Base-by-base conservation (phyloP, 805 yeast species). In the Metschnikowia henanensis region DNA sequence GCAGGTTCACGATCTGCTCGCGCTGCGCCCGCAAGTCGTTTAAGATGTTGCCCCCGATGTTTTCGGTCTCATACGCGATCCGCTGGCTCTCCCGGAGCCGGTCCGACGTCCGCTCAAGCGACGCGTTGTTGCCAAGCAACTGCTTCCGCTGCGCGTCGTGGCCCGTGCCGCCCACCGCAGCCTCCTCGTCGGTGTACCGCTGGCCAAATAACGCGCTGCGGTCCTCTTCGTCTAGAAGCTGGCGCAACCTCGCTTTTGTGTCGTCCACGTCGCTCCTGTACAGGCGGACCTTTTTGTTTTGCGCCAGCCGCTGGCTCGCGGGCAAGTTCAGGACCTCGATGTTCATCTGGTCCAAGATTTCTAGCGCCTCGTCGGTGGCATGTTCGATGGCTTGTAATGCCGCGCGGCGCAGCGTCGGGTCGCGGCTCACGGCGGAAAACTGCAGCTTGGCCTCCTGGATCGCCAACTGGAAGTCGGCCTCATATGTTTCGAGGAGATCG, bases 21-120 rank as follows among this genome's bases (percentile, higher is more conserved):
- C 99, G 75, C 68, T 94, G 99, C 20, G 96, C 84, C 48, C 97
- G 76, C 52, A 94, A 71, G 61, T 92, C 96, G 56, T 81, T 82
- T 67, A 94, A 76, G 40, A 94, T 94, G 52, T 86, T 84, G 12
- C 97, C 88, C 1, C 99, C 99, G 39, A 94, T 81, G 25, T 76
- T 75, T 65, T 94, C 99, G 0, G 99, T 90, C 55, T 94, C 99
- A 40, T 86, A 72, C 6, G 98, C 99, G 3, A 90, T 74, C 53
- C 97, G 76, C 50, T 92, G 95, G 17, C 94, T 84, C 36, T 94
- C 97, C 47, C 84, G 76, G 37, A 94, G 73, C 55, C 96, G 77
- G 50, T 91, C 92, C 2, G 89, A 78, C 1, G 95, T 79, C 52
- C 94, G 75, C 52, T 88, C 96, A 46, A 94, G 73, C 3, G 94